Evolutionary conservation across 106 monocot species (phyloP).

Genomic region (Triglochin maritima): DNA sequence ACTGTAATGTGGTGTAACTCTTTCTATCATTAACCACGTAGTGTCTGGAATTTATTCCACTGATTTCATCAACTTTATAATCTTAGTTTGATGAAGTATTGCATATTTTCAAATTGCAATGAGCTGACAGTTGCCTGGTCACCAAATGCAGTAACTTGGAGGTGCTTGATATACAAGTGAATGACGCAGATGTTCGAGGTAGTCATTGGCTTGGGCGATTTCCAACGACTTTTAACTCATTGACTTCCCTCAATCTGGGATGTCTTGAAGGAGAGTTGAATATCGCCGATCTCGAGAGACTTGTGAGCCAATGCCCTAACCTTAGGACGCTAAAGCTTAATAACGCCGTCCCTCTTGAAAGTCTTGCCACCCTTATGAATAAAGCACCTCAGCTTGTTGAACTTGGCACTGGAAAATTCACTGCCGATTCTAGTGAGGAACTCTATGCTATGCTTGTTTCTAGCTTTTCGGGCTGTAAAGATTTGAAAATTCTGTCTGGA

Average conservation of each 20-base stretch:
- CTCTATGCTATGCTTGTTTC: slow-evolving; percentile 54
- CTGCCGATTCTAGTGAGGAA: slow-evolving; percentile 25
- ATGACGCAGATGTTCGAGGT: slow-evolving; percentile 53
- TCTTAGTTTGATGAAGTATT: too few relatives aligned
- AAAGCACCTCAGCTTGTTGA: slow-evolving; percentile 51
- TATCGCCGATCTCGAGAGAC: slow-evolving; percentile 39
- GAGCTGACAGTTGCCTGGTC: too few relatives aligned
- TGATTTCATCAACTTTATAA: too few relatives aligned
- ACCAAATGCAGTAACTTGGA: slow-evolving; percentile 42
- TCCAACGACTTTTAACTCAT: slow-evolving; percentile 53
- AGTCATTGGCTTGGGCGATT: slow-evolving; percentile 66
- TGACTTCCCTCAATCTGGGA: slow-evolving; percentile 56
- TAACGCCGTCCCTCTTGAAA: slow-evolving; percentile 57
- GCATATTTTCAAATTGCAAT: too few relatives aligned
- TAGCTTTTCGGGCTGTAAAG: slow-evolving; percentile 46
- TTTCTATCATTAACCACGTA: too few relatives aligned
- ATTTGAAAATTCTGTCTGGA: slow-evolving; percentile 55
- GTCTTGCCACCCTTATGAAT: slow-evolving; percentile 34
- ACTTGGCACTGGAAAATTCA: slow-evolving; percentile 63
- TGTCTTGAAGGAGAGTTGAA: slow-evolving; percentile 73
- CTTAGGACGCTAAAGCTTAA: slow-evolving; percentile 53
- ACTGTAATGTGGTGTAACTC: too few relatives aligned
- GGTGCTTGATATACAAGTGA: slow-evolving; percentile 66
- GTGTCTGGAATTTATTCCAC: too few relatives aligned
- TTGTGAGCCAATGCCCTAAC: slow-evolving; percentile 51